Evolutionary conservation across 306 rosid genomes (phyloP).

Genomic region (Corylus avellana): DNA sequence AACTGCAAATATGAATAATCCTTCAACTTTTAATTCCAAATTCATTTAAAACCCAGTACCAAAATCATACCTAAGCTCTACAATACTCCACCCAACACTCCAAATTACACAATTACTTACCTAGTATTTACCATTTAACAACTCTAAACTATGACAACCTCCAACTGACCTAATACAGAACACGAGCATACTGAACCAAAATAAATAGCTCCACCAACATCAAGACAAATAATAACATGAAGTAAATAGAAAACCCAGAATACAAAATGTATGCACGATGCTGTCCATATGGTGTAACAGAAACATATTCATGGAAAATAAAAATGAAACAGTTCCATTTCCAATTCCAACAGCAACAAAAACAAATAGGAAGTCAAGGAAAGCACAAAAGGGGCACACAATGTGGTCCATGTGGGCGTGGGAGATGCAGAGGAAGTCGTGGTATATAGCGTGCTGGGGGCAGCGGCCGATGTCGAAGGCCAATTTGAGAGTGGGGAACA

Average conservation of each 20-base stretch:
- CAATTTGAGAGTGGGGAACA: slow-evolving; percentile 65
- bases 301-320: background rate
- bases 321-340: background rate
- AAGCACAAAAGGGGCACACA: slow-evolving; percentile 43
- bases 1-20: no score
- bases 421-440: slow-evolving; percentile 80
- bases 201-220: no score
- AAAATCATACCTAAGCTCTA: no score
- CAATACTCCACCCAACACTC: no score
- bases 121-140: no score
- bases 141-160: no score
- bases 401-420: slow-evolving; percentile 99
- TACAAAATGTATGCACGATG: background rate
- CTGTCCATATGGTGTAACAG: background rate
- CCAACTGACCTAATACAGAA: no score
- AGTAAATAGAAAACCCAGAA: background rate
- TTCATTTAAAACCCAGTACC: no score
- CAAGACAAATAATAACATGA: no score
- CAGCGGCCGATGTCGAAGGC: slow-evolving; percentile 95
- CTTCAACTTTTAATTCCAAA: no score
- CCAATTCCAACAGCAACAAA: background rate
- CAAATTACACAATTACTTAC: no score
- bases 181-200: no score
- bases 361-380: background rate
- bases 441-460: slow-evolving; percentile 81